Percentiles rank a stretch among this genome's conserved stretches.
phyloP scores from a whole-genome alignment of 2,329 filamentous ascomycete species.

The Aspergillus oerlinghausenensis region DNA sequence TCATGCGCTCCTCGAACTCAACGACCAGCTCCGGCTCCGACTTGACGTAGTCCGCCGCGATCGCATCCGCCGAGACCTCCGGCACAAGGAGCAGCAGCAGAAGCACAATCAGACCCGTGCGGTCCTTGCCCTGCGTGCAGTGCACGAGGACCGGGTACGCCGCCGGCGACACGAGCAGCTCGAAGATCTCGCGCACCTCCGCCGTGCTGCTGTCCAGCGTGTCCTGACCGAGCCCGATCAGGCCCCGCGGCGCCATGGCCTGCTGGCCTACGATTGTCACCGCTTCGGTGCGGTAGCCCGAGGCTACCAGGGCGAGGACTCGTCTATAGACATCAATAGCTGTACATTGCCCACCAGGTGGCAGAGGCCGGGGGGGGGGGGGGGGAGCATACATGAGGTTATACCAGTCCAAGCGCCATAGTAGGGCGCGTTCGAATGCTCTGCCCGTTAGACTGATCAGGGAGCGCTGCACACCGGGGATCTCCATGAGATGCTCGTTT shows the following conservation, averaged over 20 bases:
- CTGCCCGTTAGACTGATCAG: slow-evolving; percentile 71
- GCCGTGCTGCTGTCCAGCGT: slow-evolving; percentile 63
- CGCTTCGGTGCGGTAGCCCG: slow-evolving; percentile 65
- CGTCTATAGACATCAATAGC: slow-evolving; percentile 38
- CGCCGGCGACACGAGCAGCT: slow-evolving; percentile 49
- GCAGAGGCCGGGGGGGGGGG: slow-evolving; percentile 1
- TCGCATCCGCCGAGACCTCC: slow-evolving; percentile 52
- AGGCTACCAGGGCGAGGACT: slow-evolving; percentile 58
- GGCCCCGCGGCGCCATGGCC: slow-evolving; percentile 67
- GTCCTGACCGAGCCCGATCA: slow-evolving; percentile 65
- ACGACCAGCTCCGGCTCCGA: slow-evolving; percentile 57
- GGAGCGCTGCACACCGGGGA: slow-evolving; percentile 60
- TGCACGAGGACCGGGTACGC: slow-evolving; percentile 66
- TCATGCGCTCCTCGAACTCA: slow-evolving; percentile 60
- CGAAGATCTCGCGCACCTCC: slow-evolving; percentile 66
- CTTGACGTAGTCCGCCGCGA: slow-evolving; percentile 67
- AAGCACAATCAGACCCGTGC: slow-evolving; percentile 68
- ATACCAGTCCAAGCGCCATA: slow-evolving; percentile 64
- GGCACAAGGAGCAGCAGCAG: slow-evolving; percentile 61
- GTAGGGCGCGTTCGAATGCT: slow-evolving; percentile 63
- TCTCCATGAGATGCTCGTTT: slow-evolving; percentile 54
- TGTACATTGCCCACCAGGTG: not conserved
- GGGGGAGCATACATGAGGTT: slow-evolving; percentile 52
- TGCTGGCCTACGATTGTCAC: slow-evolving; percentile 65
- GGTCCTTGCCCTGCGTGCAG: slow-evolving; percentile 86